Evolutionary conservation across 192 early-diverging fungal species (phyloP).

Genomic region (Chytriomyces sp.): DNA sequence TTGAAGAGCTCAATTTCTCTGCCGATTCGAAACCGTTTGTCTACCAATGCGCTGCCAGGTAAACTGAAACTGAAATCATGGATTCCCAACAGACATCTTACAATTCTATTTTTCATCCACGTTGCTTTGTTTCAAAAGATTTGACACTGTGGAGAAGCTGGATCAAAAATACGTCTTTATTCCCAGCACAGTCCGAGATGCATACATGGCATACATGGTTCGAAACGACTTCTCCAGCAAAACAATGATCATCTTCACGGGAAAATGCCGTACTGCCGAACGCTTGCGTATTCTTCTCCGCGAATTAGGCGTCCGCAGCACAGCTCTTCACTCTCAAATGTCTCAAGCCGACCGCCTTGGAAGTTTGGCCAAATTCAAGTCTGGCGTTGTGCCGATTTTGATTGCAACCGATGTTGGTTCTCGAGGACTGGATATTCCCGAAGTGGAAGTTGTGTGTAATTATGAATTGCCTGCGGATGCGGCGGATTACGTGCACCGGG

Average conservation of each 20-base stretch:
- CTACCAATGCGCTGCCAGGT: slow-evolving; percentile 54
- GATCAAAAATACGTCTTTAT: slow-evolving; percentile 91
- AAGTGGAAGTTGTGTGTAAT: slow-evolving; percentile 91
- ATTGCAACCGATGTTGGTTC: slow-evolving; percentile 97
- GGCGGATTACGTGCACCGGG: slow-evolving; percentile 96
- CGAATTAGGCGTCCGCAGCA: slow-evolving; percentile 88
- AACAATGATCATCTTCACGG: slow-evolving; percentile 92
- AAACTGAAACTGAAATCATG: neutral
- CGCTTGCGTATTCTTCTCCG: slow-evolving; percentile 82
- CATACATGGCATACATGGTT: slow-evolving; percentile 83
- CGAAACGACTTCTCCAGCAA: slow-evolving; percentile 73
- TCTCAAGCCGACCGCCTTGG: slow-evolving; percentile 86
- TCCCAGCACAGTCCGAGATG: slow-evolving; percentile 87
- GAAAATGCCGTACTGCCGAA: slow-evolving; percentile 84
- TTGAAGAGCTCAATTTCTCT: slow-evolving; percentile 68
- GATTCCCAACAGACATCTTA: too few relatives aligned
- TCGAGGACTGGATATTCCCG: slow-evolving; percentile 97
- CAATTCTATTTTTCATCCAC: neutral
- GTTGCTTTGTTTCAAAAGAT: slow-evolving; percentile 33
- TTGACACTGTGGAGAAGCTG: slow-evolving; percentile 81
- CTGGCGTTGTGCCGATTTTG: slow-evolving; percentile 83
- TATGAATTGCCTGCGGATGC: slow-evolving; percentile 95
- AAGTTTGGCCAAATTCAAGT: slow-evolving; percentile 91
- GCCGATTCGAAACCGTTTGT: slow-evolving; percentile 47
- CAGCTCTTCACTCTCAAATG: slow-evolving; percentile 93